Evolutionary conservation across 129 eudicot species (phyloP).

Genomic region (Flaveria brownii): DNA sequence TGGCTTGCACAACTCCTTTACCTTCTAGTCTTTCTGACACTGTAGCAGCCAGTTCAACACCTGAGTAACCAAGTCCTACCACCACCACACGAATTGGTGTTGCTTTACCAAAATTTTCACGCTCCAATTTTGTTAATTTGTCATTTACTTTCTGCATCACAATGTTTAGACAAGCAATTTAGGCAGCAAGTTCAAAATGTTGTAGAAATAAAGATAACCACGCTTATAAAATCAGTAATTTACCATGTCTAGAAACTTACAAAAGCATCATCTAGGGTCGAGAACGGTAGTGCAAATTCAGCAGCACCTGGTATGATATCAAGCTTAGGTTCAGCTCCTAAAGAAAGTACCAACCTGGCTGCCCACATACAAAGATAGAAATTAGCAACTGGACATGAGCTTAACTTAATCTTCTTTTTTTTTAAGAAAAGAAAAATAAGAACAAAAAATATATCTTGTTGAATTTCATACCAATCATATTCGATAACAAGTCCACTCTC

Average conservation of each 20-base stretch:
- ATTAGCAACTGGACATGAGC: constrained; percentile 25
- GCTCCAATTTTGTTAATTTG: constrained; percentile 66
- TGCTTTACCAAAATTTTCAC: constrained; percentile 61
- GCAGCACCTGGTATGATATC: constrained; percentile 88
- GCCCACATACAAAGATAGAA: constrained; percentile 59
- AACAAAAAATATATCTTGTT: background rate
- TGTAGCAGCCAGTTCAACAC: constrained; percentile 92
- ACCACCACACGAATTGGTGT: constrained; percentile 72
- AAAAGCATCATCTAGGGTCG: constrained; percentile 86
- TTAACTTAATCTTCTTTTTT: background rate
- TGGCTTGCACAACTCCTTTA: constrained; percentile 83
- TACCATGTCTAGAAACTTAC: constrained; percentile 51
- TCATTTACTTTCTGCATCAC: constrained; percentile 72
- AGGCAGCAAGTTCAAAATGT: background rate
- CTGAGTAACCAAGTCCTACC: constrained; percentile 98
- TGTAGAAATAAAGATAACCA: constrained; percentile 9
- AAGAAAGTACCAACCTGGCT: constrained; percentile 99
- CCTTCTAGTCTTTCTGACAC: constrained; percentile 83
- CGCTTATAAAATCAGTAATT: background rate
- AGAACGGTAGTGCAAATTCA: constrained; percentile 84
- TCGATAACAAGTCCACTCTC: constrained; percentile 87
- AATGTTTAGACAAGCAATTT: constrained; percentile 12
- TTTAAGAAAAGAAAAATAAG: background rate
- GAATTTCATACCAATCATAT: constrained; percentile 81
- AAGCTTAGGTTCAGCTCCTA: constrained; percentile 93